Conservation (phyloP, 345 rosid genomes). For the Psidium friedrichsthalianum region DNA sequence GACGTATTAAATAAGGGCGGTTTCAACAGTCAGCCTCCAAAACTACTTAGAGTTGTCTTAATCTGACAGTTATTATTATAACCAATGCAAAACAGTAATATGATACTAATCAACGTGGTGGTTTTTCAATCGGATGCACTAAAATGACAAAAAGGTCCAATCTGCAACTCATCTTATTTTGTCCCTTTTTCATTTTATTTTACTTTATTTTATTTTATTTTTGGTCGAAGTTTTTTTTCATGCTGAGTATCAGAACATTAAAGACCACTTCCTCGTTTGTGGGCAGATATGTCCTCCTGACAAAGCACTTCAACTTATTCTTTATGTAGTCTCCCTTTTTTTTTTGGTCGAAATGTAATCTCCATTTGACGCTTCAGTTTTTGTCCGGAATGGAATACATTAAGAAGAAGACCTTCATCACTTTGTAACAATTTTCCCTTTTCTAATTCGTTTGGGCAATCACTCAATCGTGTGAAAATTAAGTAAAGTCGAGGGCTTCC, state of each 20-base stretch:
- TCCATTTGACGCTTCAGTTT: too few species aligned
- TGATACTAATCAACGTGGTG: background rate
- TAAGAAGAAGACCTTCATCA: too few species aligned
- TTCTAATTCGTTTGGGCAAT: too few species aligned
- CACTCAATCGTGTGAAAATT: background rate
- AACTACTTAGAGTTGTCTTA: background rate
- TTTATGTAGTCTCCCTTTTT: too few species aligned
- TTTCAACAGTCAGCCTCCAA: background rate
- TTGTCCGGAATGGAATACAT: too few species aligned
- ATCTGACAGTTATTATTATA: background rate
- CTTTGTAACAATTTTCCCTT: too few species aligned
- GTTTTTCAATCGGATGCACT: background rate
- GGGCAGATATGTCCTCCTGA: too few species aligned
- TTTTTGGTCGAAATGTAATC: too few species aligned
- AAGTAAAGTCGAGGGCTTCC: background rate
- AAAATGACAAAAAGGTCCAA: background rate
- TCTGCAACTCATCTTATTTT: background rate
- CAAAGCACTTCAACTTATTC: too few species aligned
- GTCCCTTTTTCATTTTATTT: background rate
- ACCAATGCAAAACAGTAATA: too few species aligned
- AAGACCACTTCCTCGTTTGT: background rate
- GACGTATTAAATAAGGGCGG: background rate
- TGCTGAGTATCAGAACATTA: background rate
- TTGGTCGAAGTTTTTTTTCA: background rate
- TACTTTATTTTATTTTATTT: too few species aligned